A percentile compares a stretch with the other conserved stretches of the same genome.
Conservation (phyloP, 768 basidiomycete genomes). For the Pisolithus marmoratus region DNA sequence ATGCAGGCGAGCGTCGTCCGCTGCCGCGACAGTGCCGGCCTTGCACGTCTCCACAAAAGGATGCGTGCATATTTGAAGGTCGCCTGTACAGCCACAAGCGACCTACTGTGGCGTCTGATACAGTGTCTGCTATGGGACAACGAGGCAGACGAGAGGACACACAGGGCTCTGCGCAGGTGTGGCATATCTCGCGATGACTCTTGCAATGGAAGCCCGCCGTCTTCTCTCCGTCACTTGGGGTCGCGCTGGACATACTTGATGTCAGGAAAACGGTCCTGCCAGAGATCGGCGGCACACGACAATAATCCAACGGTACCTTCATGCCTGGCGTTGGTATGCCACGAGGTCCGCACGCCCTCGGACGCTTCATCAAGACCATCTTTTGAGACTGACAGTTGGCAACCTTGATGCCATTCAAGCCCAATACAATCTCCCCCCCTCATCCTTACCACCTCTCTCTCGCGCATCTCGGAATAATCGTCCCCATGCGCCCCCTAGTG, state of each 20-base stretch:
- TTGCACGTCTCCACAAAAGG: conserved; percentile 16
- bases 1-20: conserved; percentile 1
- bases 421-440: conserved; percentile 37
- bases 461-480: conserved; percentile 42
- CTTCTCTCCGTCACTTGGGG: conserved; percentile 28
- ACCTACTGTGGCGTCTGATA: conserved; percentile 41
- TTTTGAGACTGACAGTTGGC: conserved; percentile 39
- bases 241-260: conserved; percentile 21
- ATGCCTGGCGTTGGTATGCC: conserved; percentile 46
- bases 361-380: conserved; percentile 43
- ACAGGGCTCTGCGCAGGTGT: conserved; percentile 25
- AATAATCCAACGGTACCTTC: conserved; percentile 20
- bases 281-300: background rate
- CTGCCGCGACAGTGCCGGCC: conserved; percentile 12
- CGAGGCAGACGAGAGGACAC: conserved; percentile 1
- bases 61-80: conserved; percentile 26
- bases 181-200: conserved; percentile 34
- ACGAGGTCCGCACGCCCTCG: conserved; percentile 38
- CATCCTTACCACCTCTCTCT: conserved; percentile 45
- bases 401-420: conserved; percentile 31
- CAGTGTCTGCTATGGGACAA: conserved; percentile 22
- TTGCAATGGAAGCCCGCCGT: conserved; percentile 35
- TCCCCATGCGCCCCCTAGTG: conserved; percentile 41
- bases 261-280: conserved; percentile 3
- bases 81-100: conserved; percentile 29